These are phyloP conservation scores for Ogataea dorogensis DNA, from an alignment of 805 yeast genomes.

Conservation along the genomic window DNA sequence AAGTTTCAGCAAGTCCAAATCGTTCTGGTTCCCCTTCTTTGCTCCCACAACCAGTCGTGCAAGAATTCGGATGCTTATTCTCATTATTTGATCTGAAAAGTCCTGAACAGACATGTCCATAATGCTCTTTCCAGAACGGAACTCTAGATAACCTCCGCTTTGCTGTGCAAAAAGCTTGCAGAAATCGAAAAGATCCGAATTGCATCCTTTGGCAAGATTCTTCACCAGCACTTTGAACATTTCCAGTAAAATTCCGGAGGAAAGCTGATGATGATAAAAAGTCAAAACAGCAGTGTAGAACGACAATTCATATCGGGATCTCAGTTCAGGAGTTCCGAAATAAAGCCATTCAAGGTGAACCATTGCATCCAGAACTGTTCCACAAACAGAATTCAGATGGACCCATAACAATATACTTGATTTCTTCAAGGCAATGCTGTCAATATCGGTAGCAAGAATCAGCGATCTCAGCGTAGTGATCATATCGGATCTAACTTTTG, in stretches of 20 bases:
- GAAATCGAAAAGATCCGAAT: constrained; percentile 16
- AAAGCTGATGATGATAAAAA: constrained; percentile 12
- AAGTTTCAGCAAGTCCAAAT: constrained; percentile 4
- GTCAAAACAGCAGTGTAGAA: constrained; percentile 25
- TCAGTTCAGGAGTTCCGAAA: constrained; percentile 21
- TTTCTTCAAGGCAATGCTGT: constrained; percentile 14
- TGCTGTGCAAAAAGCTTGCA: constrained; percentile 17
- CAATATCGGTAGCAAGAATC: constrained; percentile 14
- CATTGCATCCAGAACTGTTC: constrained; percentile 21
- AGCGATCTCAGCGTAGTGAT: constrained; percentile 19
- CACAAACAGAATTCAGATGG: constrained; percentile 15
- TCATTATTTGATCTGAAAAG: constrained; percentile 17
- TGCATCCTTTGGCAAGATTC: constrained; percentile 17
- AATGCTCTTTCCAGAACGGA: constrained; percentile 24
- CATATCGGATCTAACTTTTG: constrained; percentile 13
- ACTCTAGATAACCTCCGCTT: constrained; percentile 16
- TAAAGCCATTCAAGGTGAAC: constrained; percentile 32
- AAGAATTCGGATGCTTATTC: constrained; percentile 22
- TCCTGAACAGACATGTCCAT: constrained; percentile 17
- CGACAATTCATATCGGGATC: constrained; percentile 22
- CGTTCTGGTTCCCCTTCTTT: constrained; percentile 7
- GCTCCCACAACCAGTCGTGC: constrained; percentile 21
- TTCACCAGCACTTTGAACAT: constrained; percentile 18
- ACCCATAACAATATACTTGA: constrained; percentile 24
- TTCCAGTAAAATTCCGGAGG: constrained; percentile 10